Base-by-base conservation (phyloP, 331 rosid species). In the Phaseolus coccineus region DNA sequence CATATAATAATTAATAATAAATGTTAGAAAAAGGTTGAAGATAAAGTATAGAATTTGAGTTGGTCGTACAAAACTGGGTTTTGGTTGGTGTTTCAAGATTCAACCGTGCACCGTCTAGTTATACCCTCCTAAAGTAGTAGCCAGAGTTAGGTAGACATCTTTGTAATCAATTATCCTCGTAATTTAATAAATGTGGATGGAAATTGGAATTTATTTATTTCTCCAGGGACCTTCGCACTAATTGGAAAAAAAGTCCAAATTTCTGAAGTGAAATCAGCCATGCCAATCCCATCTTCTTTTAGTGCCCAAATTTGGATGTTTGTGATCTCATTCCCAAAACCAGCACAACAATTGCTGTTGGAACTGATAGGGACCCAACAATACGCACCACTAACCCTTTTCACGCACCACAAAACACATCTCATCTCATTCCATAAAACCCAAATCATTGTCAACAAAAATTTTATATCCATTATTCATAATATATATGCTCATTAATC, bases 311-410 rank as follows among this genome's bases (percentile, higher is more conserved):
- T 83, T 85, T 93, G 94, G 93, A 87, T 84, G 22, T 77, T 92
- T 86, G 85, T 87, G 87, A 71, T 71, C 84, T 89, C 88, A 81
- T 88, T 85, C 82, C 85, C 88, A 89, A 85, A 66, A 83, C 87
- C 87, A 77, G 68, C 84, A 61, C 85, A 79, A 74, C 85, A 47
- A 61, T 78, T 71, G 92, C 87, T 84, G 93, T 88, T 81, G 51
- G 48, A 57, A 78, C 78, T 81, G 88, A 85, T 81, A 82, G 78
- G 88, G 93, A 84, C 96, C 88, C 86, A 81, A 74, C 83, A 15
- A 27, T 48, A 56, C 71, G 28, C 46, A 52, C 24, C 88, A 81
- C 89, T 80, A 67, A 46, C 81, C 67, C 71, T 80, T 73, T 35
- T 52, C 7, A 82, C 81, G 72, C 84, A 46, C 14, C 4, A 7